Base-by-base conservation (phyloP, 176 grass and related monocot genomes). In the Oryza officinalis region DNA sequence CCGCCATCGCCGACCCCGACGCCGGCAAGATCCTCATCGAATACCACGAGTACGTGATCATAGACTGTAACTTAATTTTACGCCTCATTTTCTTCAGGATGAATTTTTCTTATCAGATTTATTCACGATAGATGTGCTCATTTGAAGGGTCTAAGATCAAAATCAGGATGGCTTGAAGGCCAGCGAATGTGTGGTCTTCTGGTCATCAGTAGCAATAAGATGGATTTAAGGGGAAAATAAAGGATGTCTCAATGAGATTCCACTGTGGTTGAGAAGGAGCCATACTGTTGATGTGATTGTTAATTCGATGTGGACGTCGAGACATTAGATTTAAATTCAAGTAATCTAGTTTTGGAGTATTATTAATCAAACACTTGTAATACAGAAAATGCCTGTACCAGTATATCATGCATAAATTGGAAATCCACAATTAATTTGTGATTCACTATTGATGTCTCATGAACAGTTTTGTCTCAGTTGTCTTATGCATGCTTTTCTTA, bases 1-100 rank as follows among this genome's bases (percentile, higher is more conserved):
- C 87, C 61, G 5, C 50, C 69, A 89, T 92, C 31, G 91, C 87
- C 63, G 6, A 92, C 60, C 76, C 65, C 0, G 43, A 80, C 61
- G 91, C 80, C 32, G 90, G 91, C 69, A 89, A 89, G 88, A 77
- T 92, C 74, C 10, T 74, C 4, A 78, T 92, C 76, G 43, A 89
- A 0, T 92, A 84, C 43, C 79, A 1, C 68, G 41, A 30, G 91
- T 92, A 89, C 4, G 17, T 5, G 33, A 35, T 35, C 33, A 35
- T 35, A 35, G 33, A 35, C 33, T 35, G 33, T 35, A 35, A 35
- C 14, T 50, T 4, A 6, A 50, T 50, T 54, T 14, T 54, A 7
- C 17, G 49, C 22, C 6, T 57, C 20, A 6, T 57, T 57, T 57
- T 57, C 7, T n/a, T 38, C 1, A 35, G 18, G 0, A 57, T n/a